Evolutionary conservation across 345 rosid genomes (phyloP).

Genomic region (Xanthoceras sorbifolium): DNA sequence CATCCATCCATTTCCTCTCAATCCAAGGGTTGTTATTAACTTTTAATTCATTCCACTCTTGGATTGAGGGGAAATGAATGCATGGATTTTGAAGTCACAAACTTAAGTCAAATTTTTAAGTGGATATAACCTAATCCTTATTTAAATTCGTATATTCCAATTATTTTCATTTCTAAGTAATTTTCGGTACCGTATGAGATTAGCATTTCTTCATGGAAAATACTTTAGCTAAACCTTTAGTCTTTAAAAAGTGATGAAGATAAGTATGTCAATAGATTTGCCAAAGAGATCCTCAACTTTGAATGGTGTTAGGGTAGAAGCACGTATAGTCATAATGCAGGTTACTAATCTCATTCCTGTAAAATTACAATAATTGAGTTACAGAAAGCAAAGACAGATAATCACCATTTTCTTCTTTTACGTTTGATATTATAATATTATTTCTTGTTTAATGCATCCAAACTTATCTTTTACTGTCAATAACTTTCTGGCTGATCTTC

Average conservation of each 20-base stretch:
- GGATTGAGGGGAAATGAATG: no score
- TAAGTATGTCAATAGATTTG: neutral
- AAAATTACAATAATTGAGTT: no score
- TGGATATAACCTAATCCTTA: no score
- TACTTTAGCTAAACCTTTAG: neutral
- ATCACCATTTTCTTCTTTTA: neutral
- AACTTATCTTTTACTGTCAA: neutral
- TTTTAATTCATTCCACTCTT: no score
- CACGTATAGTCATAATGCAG: neutral
- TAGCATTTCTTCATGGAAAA: neutral
- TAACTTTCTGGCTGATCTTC: neutral
- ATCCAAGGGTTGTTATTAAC: no score
- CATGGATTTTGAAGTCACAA: no score
- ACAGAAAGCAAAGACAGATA: neutral
- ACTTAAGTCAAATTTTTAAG: no score
- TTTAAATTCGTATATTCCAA: neutral
- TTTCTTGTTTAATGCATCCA: neutral
- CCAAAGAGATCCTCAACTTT: neutral
- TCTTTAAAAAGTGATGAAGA: neutral
- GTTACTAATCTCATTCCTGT: neutral
- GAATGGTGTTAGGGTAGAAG: neutral
- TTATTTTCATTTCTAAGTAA: conserved; percentile 1
- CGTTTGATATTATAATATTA: neutral
- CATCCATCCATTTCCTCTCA: no score
- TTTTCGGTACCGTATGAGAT: neutral